A percentile compares a stretch with the other conserved stretches of the same genome.
phyloP scores from a whole-genome alignment of 345 rosid species.

The Aegle marmelos region DNA sequence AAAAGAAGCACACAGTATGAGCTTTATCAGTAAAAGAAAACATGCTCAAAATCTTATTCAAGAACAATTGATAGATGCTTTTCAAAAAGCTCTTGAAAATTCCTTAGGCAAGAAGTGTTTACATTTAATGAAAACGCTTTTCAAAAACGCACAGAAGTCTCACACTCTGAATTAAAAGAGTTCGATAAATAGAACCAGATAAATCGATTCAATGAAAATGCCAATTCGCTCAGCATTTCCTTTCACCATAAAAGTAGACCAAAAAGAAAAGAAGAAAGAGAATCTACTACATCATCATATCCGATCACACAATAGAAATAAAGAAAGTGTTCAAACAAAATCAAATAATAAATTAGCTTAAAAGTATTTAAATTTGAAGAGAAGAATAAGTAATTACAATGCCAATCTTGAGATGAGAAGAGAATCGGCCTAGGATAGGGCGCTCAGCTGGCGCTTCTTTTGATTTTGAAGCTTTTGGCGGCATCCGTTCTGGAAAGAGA shows the following conservation, averaged over 20 bases:
- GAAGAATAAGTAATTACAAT: conserved; percentile 44
- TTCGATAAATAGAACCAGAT: neutral
- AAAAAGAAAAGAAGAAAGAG: neutral
- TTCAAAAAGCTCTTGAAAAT: too few relatives aligned
- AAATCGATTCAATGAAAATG: neutral
- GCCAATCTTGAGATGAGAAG: conserved; percentile 99
- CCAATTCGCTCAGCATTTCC: neutral
- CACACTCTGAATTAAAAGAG: neutral
- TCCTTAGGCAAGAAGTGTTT: too few relatives aligned
- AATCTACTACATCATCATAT: neutral
- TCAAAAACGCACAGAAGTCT: neutral
- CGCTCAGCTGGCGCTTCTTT: conserved; percentile 91
- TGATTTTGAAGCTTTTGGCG: conserved; percentile 85
- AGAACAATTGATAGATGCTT: neutral
- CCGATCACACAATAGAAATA: neutral
- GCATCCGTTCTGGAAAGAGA: conserved; percentile 38
- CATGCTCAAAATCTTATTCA: neutral
- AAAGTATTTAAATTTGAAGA: neutral
- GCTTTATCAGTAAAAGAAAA: neutral
- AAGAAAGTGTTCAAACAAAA: neutral
- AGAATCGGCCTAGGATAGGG: conserved; percentile 94
- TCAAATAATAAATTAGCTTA: neutral
- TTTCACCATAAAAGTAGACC: neutral
- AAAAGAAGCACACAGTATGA: neutral
- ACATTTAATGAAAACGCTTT: too few relatives aligned